Evolutionary conservation across 108 stramenopile genomes (phyloP), one percentile per base, ranked within the genome.

Genomic region (Fragilariopsis cylindrus): DNA sequence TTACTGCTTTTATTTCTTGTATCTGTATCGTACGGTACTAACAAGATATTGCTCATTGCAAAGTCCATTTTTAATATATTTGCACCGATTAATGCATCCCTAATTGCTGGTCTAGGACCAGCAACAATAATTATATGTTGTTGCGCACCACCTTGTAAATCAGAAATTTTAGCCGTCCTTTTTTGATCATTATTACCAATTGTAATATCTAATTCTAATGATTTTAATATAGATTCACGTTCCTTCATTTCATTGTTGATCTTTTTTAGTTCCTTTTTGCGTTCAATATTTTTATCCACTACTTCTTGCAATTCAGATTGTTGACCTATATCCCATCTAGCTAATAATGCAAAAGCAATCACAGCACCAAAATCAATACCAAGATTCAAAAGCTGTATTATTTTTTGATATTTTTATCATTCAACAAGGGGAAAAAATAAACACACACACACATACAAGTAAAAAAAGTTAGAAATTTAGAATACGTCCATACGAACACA

Each of bases 321-420:
- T 68, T 90, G 88, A 57, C 79, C 89, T 1, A 89, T 5, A 79
- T 94, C 92, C 42, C 80, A 79, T 70, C 85, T 87, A 13, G 85
- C 82, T 19, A 86, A 57, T 11, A 90, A 52, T 16, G 69, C 90
- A 78, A 93, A 88, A 9, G 82, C 57, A 12, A 85, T 78, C 11
- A 89, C 92, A 8, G 90, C 90, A 13, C 90, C 92, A 76, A 94
- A 94, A 74, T 94, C 92, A 57, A 94, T 91, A n/a, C 87, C 92
- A 44, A 94, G 75, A 67, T 94, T 93, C 19, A 88, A 13, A 12
- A 87, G 87, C 72, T 79, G 30, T 30, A 30, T 30, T 30, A 21
- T 30, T 30, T 30, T 30, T 30, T 30, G 30, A 2, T 13, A 49
- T 60, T 21, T 30, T 21, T 15, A 47, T 2, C 2, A 11, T 50